These are phyloP conservation scores for Boletus tomentosulus DNA, from an alignment of 768 basidiomycete species.

Conservation along the genomic window DNA sequence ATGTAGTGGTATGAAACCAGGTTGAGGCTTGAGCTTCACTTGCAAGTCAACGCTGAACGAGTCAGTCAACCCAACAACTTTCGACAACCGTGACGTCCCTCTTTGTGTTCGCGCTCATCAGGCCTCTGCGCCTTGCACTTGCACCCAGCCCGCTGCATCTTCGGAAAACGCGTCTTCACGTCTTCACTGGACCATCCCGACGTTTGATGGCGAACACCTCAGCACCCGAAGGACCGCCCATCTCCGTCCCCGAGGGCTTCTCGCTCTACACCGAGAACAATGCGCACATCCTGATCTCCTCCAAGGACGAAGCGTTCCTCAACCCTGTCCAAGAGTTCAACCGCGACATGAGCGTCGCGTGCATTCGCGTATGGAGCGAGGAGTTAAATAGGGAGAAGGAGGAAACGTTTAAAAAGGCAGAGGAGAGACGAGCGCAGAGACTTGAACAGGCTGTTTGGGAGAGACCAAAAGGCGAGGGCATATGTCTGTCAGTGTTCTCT, in stretches of 20 bases:
- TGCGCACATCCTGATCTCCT: constrained; percentile 69
- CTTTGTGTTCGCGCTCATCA: constrained; percentile 11
- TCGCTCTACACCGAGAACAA: constrained; percentile 79
- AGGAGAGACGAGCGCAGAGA: constrained; percentile 45
- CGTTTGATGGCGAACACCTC: constrained; percentile 2
- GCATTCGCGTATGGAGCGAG: constrained; percentile 87
- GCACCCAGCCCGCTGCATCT: background rate
- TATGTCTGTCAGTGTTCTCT: background rate
- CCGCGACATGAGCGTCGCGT: constrained; percentile 87
- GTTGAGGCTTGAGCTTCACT: too few species aligned
- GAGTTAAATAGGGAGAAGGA: constrained; percentile 59
- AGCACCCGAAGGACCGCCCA: constrained; percentile 12
- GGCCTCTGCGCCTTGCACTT: constrained; percentile 29
- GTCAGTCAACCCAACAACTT: too few species aligned
- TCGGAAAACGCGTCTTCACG: constrained; percentile 4
- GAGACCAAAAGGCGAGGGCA: constrained; percentile 41
- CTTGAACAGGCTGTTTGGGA: constrained; percentile 35
- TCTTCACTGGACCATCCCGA: background rate
- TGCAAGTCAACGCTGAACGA: too few species aligned
- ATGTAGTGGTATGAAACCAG: too few species aligned
- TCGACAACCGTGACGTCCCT: background rate
- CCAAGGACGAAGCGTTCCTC: constrained; percentile 79
- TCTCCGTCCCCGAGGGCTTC: constrained; percentile 66
- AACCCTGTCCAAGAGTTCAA: constrained; percentile 99
- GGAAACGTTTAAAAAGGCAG: constrained; percentile 51